Evolutionary conservation across 352 stramenopile species (phyloP).

Genomic region (Blastocystis sp.): DNA sequence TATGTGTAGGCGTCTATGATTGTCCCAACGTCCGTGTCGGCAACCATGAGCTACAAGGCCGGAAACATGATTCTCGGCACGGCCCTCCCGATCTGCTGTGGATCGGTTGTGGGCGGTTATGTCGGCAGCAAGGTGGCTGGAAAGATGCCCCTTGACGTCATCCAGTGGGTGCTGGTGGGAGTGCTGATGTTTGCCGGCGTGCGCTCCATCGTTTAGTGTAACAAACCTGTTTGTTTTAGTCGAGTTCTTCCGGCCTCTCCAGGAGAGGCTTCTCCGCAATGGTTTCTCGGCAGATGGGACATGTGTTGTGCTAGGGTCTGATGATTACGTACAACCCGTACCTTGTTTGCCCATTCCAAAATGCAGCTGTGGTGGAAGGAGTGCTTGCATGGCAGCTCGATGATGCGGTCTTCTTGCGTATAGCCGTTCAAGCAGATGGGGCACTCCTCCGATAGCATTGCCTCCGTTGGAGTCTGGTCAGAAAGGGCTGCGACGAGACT

Average conservation of each 20-base stretch:
- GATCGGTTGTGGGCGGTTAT: constrained; percentile 56
- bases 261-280: not conserved
- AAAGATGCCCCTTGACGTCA: constrained; percentile 49
- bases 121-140: constrained; percentile 47
- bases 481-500: not conserved
- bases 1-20: constrained; percentile 63
- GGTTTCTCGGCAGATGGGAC: not conserved
- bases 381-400: constrained; percentile 26
- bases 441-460: not conserved
- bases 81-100: constrained; percentile 62
- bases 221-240: not conserved
- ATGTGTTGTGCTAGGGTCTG: constrained; percentile 19
- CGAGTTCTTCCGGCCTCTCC: not conserved
- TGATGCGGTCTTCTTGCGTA: not conserved
- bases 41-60: constrained; percentile 32
- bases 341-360: not conserved
- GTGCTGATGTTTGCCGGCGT: constrained; percentile 47
- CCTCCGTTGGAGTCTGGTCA: not conserved
- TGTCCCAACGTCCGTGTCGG: constrained; percentile 49
- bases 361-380: constrained; percentile 20
- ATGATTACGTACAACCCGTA: not conserved
- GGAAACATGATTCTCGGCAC: constrained; percentile 69
- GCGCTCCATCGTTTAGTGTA: not conserved
- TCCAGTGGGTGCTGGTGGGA: constrained; percentile 57
- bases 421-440: constrained; percentile 28